A percentile compares a stretch with the other conserved stretches of the same genome.
phyloP scores from a whole-genome alignment of 495 filamentous ascomycete species.

The Friedmanniomyces simplex region DNA sequence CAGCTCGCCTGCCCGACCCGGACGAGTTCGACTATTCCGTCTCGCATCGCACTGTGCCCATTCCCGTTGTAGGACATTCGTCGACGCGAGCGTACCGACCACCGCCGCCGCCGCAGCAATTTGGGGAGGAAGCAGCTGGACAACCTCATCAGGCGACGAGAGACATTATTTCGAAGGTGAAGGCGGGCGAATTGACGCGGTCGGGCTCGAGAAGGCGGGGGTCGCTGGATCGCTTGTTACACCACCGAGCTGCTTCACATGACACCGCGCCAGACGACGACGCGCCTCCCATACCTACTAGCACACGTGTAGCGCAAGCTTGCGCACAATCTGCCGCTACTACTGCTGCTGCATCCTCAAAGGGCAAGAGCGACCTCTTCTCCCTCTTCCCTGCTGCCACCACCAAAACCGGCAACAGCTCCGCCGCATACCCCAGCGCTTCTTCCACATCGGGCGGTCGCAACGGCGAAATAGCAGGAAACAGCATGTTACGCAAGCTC shows the following conservation, averaged over 20 bases:
- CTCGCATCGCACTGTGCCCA: neutral
- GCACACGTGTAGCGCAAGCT: neutral
- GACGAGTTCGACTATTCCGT: neutral
- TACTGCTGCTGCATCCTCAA: neutral
- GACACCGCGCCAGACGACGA: neutral
- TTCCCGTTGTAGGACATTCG: neutral
- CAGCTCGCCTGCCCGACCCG: neutral
- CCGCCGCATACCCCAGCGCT: neutral
- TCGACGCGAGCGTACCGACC: neutral
- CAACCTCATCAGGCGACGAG: no score
- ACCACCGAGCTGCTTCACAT: no score
- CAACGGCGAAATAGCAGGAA: neutral
- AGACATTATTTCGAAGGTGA: no score
- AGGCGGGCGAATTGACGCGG: no score
- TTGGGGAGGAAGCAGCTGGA: neutral
- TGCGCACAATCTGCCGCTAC: neutral
- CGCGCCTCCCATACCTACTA: neutral
- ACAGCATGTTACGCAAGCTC: slow-evolving; percentile 15
- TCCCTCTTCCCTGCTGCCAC: neutral
- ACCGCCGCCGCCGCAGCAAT: neutral
- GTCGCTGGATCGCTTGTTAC: no score
- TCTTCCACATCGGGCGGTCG: neutral
- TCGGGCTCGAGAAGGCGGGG: no score
- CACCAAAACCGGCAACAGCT: neutral
- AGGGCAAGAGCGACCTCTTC: neutral